Evolutionary conservation across 129 eudicot genomes (phyloP), one percentile per base, ranked within the genome.

Genomic region (Mikania micrantha): DNA sequence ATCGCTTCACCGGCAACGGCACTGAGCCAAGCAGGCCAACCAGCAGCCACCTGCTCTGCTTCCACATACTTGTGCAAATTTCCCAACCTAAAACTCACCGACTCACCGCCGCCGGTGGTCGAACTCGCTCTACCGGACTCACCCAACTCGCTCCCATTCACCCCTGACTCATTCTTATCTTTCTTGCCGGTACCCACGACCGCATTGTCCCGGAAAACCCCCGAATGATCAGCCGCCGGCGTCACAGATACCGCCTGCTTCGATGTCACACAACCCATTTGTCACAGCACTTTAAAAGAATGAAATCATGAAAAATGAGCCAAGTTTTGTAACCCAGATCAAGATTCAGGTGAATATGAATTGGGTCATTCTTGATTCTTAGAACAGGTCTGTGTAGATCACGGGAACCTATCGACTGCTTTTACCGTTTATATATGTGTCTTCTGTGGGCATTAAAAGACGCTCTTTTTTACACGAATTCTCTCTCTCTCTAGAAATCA

Each of bases 211-310:
- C 78, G 72, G 70, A 90, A 71, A 41, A 32, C 81, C 0, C 90
- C 97, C 63, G 97, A 91, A 44, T 88, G 80, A 39, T 91, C 98
- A 44, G 80, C 42, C 11, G 97, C 96, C 19, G 98, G 98, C 58
- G 96, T 91, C 58, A 91, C 98, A 31, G 94, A 77, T 35, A 88
- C 97, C n/a, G 94, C 80, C 69, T 88, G 94, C 76, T 91, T 91
- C 8, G 95, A 85, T 16, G 91, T 42, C 84, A 88, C 91, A 83
- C 98, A 88, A 41, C 98, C 98, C 98, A 91, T 91, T 29, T 28
- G 10, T n/a, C n/a, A n/a, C n/a, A n/a, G n/a, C n/a, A 17, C 0
- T 15, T 42, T 42, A 42, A 11, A n/a, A 40, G 47, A 0, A 40
- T 0, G 47, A 40, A 40, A n/a, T 15, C 39, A 57, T 57, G 63